Percentiles rank a stretch among this genome's conserved stretches.
Evolutionary conservation across 805 yeast genomes (phyloP).

Genomic region (Saccharomycopsis sp.): DNA sequence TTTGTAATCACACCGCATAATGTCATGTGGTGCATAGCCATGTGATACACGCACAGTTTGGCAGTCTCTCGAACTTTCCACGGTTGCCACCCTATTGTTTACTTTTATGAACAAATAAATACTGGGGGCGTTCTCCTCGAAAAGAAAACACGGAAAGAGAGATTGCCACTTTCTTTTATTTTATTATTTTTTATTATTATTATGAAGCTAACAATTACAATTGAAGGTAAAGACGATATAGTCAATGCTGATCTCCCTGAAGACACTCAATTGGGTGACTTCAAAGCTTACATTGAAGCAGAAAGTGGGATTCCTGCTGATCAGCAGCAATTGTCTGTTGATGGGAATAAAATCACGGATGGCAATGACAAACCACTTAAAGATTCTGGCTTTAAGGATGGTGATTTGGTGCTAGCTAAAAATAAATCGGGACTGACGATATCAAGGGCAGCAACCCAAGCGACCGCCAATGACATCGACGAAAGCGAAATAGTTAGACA

Average conservation of each 20-base stretch:
- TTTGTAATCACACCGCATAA: background rate
- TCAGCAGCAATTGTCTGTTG: constrained; percentile 42
- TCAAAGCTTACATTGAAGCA: constrained; percentile 64
- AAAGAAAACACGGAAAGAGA: too few relatives aligned
- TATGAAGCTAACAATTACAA: constrained; percentile 49
- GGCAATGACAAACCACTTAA: constrained; percentile 34
- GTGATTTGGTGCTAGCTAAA: constrained; percentile 45
- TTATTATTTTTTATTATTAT: background rate
- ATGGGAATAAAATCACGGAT: constrained; percentile 35
- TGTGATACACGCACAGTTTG: background rate
- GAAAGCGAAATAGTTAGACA: constrained; percentile 42
- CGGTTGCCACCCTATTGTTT: background rate
- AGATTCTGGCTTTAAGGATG: constrained; percentile 43
- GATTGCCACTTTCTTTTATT: background rate
- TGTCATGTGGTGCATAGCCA: background rate
- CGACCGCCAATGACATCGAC: background rate
- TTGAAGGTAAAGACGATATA: constrained; percentile 42
- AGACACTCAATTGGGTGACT: constrained; percentile 57
- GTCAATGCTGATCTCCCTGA: constrained; percentile 56
- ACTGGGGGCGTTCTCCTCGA: too few relatives aligned
- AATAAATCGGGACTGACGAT: too few relatives aligned
- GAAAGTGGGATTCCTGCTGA: constrained; percentile 50
- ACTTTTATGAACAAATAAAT: too few relatives aligned
- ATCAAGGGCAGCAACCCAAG: background rate
- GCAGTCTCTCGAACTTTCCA: background rate